Conservation (phyloP, 2,329 filamentous ascomycete species). For the Aspergillus calidoustus region DNA sequence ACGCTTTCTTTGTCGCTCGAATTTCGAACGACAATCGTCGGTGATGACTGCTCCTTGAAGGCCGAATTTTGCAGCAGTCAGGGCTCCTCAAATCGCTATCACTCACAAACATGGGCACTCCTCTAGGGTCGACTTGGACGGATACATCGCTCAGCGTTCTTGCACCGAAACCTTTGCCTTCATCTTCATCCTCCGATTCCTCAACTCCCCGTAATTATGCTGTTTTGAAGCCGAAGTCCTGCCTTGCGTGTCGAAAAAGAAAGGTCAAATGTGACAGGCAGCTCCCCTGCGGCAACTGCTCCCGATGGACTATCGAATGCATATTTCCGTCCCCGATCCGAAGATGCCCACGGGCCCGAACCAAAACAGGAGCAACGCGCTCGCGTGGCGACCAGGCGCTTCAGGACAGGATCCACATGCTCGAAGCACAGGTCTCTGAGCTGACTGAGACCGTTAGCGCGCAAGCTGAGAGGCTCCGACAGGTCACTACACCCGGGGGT, state of each 20-base stretch:
- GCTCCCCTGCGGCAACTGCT: slow-evolving; percentile 33
- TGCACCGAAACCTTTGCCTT: slow-evolving; percentile 8
- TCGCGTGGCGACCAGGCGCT: slow-evolving; percentile 3
- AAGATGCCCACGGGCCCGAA: slow-evolving; percentile 17
- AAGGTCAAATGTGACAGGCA: slow-evolving; percentile 36
- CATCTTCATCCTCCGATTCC: background rate
- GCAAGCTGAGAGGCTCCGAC: slow-evolving; percentile 6
- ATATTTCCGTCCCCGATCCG: slow-evolving; percentile 23
- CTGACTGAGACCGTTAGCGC: slow-evolving; percentile 4
- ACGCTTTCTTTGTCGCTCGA: background rate
- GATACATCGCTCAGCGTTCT: background rate
- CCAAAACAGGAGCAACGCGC: background rate
- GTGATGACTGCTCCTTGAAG: background rate
- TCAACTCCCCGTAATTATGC: background rate
- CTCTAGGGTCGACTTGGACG: background rate
- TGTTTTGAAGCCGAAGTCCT: slow-evolving; percentile 27
- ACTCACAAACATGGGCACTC: background rate
- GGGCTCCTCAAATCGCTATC: background rate
- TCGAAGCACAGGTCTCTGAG: slow-evolving; percentile 5
- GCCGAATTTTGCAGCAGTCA: slow-evolving; percentile 12
- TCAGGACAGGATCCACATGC: slow-evolving; percentile 1
- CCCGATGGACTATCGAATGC: slow-evolving; percentile 22
- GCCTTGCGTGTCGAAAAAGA: slow-evolving; percentile 32
- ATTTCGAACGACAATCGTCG: background rate
- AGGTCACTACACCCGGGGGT: background rate